Percentiles rank a stretch among this genome's conserved stretches.
Evolutionary conservation across 1,139 yeast species (phyloP).

Genomic region (Hyphopichia pseudoburtonii): DNA sequence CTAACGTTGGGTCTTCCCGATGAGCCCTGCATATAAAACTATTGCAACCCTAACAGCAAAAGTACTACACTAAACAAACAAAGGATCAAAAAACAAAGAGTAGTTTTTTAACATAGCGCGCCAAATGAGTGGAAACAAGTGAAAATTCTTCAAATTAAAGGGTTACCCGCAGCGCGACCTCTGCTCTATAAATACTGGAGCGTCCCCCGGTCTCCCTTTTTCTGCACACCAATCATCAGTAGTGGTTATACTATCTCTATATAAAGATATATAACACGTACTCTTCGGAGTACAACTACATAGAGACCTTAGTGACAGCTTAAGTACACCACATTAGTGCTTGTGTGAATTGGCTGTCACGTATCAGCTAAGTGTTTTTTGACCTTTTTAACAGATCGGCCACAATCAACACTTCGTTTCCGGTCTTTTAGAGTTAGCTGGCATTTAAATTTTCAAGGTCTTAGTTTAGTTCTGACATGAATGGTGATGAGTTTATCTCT

Average conservation of each 20-base stretch:
- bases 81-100: no score
- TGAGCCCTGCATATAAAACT: background rate
- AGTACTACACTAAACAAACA: no score
- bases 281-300: slow-evolving; percentile 33
- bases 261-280: slow-evolving; percentile 52
- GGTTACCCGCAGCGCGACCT: slow-evolving; percentile 16
- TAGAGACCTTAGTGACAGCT: slow-evolving; percentile 53
- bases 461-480: slow-evolving; percentile 26
- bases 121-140: background rate
- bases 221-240: slow-evolving; percentile 51
- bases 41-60: no score
- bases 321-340: slow-evolving; percentile 34
- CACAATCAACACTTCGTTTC: slow-evolving; percentile 72
- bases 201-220: slow-evolving; percentile 21
- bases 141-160: background rate
- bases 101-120: no score
- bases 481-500: slow-evolving; percentile 1
- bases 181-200: slow-evolving; percentile 15
- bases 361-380: slow-evolving; percentile 57
- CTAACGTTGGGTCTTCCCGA: background rate
- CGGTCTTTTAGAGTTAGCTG: slow-evolving; percentile 64
- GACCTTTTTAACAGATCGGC: slow-evolving; percentile 62
- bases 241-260: slow-evolving; percentile 70
- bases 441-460: slow-evolving; percentile 33
- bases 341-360: slow-evolving; percentile 32